Evolutionary conservation across 2,329 filamentous ascomycete species (phyloP), one percentile per base, ranked within the genome.

Genomic region (Apiospora arundinis): DNA sequence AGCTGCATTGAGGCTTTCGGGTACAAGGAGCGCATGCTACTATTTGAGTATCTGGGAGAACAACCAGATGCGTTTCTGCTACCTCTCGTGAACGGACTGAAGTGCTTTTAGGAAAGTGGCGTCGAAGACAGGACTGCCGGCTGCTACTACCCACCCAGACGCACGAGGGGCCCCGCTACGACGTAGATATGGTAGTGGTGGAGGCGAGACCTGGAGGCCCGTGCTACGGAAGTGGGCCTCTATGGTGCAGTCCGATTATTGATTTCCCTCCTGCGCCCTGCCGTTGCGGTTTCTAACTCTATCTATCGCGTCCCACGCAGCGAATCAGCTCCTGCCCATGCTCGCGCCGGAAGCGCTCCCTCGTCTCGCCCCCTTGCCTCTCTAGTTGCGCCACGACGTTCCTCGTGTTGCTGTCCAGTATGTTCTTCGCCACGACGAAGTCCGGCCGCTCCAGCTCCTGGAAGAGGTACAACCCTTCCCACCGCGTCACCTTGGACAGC

Each of bases 341-440:
- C 23, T 49, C 46, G 32, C 23, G 44, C n/a, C 37, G 23, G 68
- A 69, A 44, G 23, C 68, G 48, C 46, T 42, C 48, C 37, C 28
- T n/a, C 32, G 68, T 69, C 68, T 32, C 46, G 21, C 42, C 68
- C 32, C 46, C 68, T 21, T 23, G 67, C 68, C 49, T 44, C 40
- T 73, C 72, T 44, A 73, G 67, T 9, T 9, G 48, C 48, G 48
- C 48, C 52, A 72, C 67, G 1, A 52, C 70, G 12, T 70, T 45
- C 25, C 67, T 60, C 69, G 71, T 68, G 23, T 70, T 63, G 67
- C 25, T 60, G 23, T 68, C 72, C 6, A 72, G 68, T 42, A 72
- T 65, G 37, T 74, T 74, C 70, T 71, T 73, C 44, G 73, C 70
- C 69, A 73, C 71, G 71, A 74, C 73, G 42, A 71, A 74, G 63